These are phyloP conservation scores for Byssochlamys sp. DNA, from an alignment of 2,329 filamentous ascomycete species.

Conservation along the genomic window DNA sequence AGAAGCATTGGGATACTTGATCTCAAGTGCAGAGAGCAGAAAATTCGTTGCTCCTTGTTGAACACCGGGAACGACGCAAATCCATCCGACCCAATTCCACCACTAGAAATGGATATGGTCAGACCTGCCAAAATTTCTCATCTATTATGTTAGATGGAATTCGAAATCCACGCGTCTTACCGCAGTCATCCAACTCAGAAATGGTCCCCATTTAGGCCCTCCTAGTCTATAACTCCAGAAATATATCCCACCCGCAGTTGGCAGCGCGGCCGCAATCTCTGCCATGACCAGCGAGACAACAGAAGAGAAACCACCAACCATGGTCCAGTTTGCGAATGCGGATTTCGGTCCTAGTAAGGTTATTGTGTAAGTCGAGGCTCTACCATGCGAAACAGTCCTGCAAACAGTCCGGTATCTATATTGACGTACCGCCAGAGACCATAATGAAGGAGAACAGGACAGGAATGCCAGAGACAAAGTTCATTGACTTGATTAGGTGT, in stretches of 20 bases:
- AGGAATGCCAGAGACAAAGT: slow-evolving; percentile 31
- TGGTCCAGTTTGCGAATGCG: slow-evolving; percentile 33
- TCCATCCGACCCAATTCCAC: slow-evolving; percentile 33
- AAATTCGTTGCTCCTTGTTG: slow-evolving; percentile 34
- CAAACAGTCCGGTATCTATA: not conserved
- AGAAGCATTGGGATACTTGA: slow-evolving; percentile 25
- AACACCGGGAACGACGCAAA: slow-evolving; percentile 30
- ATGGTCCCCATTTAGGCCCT: slow-evolving; percentile 27
- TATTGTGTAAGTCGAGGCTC: not conserved
- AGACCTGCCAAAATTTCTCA: not conserved
- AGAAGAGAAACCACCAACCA: slow-evolving; percentile 28
- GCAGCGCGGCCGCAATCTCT: slow-evolving; percentile 29
- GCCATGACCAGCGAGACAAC: slow-evolving; percentile 30
- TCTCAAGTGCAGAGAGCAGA: slow-evolving; percentile 30
- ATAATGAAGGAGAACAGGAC: slow-evolving; percentile 32
- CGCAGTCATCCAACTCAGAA: slow-evolving; percentile 33
- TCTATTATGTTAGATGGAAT: not conserved
- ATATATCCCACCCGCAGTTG: slow-evolving; percentile 32
- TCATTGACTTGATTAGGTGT: slow-evolving; percentile 18
- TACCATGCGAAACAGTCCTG: not conserved
- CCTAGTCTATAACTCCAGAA: slow-evolving; percentile 32
- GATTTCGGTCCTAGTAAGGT: slow-evolving; percentile 18
- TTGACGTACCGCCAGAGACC: slow-evolving; percentile 23
- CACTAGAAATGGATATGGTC: slow-evolving; percentile 9
- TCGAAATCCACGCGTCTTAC: not conserved